Conservation (phyloP, 2,329 filamentous ascomycete species). For the Trichoderma sp. region DNA sequence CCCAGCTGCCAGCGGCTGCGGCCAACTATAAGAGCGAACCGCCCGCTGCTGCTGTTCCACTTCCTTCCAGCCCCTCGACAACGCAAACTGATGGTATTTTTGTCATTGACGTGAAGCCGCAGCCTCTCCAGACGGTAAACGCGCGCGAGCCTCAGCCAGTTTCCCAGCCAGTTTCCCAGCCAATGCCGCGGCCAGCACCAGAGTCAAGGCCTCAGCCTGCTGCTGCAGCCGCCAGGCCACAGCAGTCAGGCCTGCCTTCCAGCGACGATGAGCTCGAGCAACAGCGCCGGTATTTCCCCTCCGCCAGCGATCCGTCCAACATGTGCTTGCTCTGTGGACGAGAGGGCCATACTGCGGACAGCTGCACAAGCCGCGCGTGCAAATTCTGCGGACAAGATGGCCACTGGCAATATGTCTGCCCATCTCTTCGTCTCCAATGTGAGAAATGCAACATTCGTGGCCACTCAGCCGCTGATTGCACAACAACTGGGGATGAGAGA, state of each 20-base stretch:
- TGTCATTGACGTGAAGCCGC: slow-evolving; percentile 1
- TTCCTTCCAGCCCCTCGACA: not conserved
- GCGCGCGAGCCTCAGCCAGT: not conserved
- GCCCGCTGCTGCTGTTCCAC: not conserved
- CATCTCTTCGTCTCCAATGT: slow-evolving; percentile 48
- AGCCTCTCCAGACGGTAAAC: not conserved
- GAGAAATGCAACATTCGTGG: slow-evolving; percentile 61
- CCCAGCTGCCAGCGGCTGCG: not conserved
- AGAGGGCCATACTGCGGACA: slow-evolving; percentile 42
- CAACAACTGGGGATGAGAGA: slow-evolving; percentile 55
- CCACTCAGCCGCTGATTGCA: slow-evolving; percentile 51
- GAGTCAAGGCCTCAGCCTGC: not conserved
- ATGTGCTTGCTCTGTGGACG: slow-evolving; percentile 53
- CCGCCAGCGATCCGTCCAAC: slow-evolving; percentile 38
- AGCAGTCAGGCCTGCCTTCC: slow-evolving; percentile 27
- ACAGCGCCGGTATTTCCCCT: slow-evolving; percentile 51
- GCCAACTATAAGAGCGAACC: not conserved
- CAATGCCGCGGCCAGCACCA: not conserved
- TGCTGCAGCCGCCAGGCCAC: slow-evolving; percentile 10
- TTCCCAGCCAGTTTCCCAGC: not conserved
- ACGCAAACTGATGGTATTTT: not conserved
- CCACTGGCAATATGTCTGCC: slow-evolving; percentile 52
- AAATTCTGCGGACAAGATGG: slow-evolving; percentile 43
- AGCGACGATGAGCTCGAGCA: slow-evolving; percentile 37
- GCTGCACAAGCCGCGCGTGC: slow-evolving; percentile 48